These are phyloP conservation scores for Chlorella sp. DNA, from an alignment of 139 green algal species.

Conservation along the genomic window DNA sequence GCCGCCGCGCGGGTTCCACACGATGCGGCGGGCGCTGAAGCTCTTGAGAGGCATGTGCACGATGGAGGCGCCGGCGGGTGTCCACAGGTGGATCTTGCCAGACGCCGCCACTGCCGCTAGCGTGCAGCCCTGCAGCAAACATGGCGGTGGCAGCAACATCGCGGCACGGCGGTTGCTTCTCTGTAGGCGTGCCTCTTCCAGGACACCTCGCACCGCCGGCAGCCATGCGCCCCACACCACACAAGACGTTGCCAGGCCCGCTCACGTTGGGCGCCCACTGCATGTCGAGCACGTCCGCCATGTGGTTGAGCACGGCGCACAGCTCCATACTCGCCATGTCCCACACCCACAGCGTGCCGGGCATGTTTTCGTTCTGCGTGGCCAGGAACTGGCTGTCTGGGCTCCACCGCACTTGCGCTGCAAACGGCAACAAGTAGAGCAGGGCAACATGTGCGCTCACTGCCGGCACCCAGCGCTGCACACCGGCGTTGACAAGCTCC, in stretches of 20 bases:
- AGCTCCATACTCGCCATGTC: constrained; percentile 55
- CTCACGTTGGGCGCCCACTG: constrained; percentile 50
- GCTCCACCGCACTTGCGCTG: constrained; percentile 51
- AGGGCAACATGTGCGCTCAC: background rate
- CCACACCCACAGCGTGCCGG: constrained; percentile 74
- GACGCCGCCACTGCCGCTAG: constrained; percentile 50
- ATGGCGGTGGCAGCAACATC: too few species aligned
- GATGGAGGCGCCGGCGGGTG: constrained; percentile 66
- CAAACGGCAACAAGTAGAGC: background rate
- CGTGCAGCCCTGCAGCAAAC: constrained; percentile 21
- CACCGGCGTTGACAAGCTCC: background rate
- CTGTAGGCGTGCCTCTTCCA: too few species aligned
- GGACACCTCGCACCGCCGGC: background rate
- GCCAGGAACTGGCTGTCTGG: constrained; percentile 58
- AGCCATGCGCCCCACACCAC: background rate
- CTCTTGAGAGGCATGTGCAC: constrained; percentile 67
- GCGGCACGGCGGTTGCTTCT: background rate
- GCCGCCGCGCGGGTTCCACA: constrained; percentile 44
- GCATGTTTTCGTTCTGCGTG: constrained; percentile 70
- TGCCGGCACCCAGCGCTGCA: background rate
- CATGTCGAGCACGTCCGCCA: constrained; percentile 28
- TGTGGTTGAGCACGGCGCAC: constrained; percentile 60
- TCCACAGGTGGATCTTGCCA: constrained; percentile 75
- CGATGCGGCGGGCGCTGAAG: constrained; percentile 47
- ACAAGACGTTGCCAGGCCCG: background rate